phyloP scores from a whole-genome alignment of 1,284 basidiomycete genomes.

The Ustilago lituana region DNA sequence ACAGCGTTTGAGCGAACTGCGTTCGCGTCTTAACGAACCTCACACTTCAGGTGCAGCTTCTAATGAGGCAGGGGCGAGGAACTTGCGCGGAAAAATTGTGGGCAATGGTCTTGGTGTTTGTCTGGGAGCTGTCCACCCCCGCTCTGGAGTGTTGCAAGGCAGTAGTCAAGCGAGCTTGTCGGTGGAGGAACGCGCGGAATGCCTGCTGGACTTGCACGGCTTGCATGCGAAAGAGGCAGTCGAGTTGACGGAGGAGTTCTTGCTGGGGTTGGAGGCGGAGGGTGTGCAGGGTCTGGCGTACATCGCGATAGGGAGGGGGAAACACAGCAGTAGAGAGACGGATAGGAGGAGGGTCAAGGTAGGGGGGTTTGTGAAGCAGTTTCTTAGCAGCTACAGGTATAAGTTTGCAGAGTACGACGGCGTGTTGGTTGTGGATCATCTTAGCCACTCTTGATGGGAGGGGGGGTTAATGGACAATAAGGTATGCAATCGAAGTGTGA shows the following conservation, averaged over 20 bases:
- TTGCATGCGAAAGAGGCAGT: conserved; percentile 90
- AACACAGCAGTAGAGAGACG: conserved; percentile 86
- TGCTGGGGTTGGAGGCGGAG: conserved; percentile 81
- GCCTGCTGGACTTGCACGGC: conserved; percentile 70
- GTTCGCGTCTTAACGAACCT: conserved; percentile 74
- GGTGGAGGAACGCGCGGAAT: conserved; percentile 72
- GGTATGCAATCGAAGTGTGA: not conserved
- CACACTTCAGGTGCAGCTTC: conserved; percentile 68
- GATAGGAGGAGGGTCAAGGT: conserved; percentile 83
- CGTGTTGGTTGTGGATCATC: conserved; percentile 83
- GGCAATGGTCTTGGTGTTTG: conserved; percentile 76
- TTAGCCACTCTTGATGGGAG: conserved; percentile 18
- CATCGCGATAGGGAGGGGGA: conserved; percentile 91
- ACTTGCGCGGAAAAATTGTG: conserved; percentile 78
- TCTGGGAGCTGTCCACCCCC: conserved; percentile 55
- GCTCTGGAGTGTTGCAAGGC: conserved; percentile 24
- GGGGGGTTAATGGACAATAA: conserved; percentile 16
- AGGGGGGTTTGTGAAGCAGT: conserved; percentile 84
- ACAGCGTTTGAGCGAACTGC: conserved; percentile 75
- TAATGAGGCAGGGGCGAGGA: conserved; percentile 82
- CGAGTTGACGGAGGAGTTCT: conserved; percentile 88
- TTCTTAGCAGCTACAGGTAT: conserved; percentile 82
- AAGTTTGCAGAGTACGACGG: conserved; percentile 94
- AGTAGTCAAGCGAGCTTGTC: conserved; percentile 75
- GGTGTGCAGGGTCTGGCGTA: conserved; percentile 78